A percentile compares a stretch with the other conserved stretches of the same genome.
These are phyloP conservation scores for Samsoniella hepiali DNA, from an alignment of 2,329 filamentous ascomycete species.

Conservation along the genomic window DNA sequence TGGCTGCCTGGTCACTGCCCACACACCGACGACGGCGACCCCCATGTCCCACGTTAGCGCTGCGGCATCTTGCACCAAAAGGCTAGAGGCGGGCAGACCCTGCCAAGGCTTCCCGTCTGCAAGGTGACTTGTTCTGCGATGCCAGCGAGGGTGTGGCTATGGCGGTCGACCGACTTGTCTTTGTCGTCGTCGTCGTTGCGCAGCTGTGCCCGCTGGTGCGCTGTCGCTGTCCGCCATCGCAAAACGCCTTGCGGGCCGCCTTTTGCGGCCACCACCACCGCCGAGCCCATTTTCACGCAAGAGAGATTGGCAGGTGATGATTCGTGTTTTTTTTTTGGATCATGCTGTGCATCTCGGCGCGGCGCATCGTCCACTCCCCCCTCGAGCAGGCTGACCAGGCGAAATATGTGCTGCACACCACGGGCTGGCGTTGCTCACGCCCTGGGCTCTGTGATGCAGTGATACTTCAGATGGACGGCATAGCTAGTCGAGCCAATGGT, in stretches of 20 bases:
- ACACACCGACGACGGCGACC: background rate
- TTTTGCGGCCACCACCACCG: background rate
- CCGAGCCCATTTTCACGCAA: background rate
- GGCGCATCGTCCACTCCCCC: background rate
- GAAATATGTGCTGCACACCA: background rate
- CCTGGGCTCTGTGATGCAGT: background rate
- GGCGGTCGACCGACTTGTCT: background rate
- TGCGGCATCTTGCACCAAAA: background rate
- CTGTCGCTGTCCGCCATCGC: background rate
- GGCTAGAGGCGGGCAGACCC: background rate
- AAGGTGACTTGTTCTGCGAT: slow-evolving; percentile 8
- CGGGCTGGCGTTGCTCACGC: background rate
- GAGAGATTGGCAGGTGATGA: background rate
- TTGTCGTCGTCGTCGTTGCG: too few relatives aligned
- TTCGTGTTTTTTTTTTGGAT: background rate
- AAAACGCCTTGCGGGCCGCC: slow-evolving; percentile 11
- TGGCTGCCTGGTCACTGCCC: slow-evolving; percentile 11
- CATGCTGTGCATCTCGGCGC: background rate
- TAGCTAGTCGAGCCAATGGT: background rate
- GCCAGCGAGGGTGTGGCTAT: background rate
- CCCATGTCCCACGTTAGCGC: background rate
- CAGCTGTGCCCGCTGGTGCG: background rate
- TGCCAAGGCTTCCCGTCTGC: background rate
- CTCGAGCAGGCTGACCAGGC: background rate
- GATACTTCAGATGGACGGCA: background rate